Conservation (phyloP, 179 eudicot species). For the Vitellaria paradoxa region DNA sequence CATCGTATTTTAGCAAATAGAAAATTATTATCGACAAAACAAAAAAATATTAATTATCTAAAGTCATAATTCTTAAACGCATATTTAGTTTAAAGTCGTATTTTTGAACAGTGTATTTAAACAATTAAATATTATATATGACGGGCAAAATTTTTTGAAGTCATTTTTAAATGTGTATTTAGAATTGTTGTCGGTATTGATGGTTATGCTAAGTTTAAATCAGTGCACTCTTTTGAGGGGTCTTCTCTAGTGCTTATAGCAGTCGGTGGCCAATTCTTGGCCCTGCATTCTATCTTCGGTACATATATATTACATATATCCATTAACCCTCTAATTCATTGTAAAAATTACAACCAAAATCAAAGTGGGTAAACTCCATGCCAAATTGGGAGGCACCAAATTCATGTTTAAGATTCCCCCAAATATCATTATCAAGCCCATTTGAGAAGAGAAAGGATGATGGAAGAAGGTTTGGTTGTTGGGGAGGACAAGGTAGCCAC, state of each 20-base stretch:
- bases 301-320: conserved; percentile 46
- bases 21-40: too few species aligned
- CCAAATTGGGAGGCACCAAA: conserved; percentile 49
- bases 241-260: conserved; percentile 19
- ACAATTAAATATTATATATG: too few species aligned
- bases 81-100: too few species aligned
- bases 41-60: too few species aligned
- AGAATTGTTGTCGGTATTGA: too few species aligned
- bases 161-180: too few species aligned
- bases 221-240: conserved; percentile 14
- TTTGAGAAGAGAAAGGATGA: conserved; percentile 73
- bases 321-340: conserved; percentile 65
- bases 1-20: too few species aligned
- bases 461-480: conserved; percentile 50
- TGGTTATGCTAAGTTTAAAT: conserved; percentile 17
- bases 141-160: too few species aligned
- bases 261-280: conserved; percentile 9
- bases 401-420: conserved; percentile 36
- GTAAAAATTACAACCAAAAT: conserved; percentile 24
- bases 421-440: conserved; percentile 47
- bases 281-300: conserved; percentile 20
- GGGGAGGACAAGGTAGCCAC: conserved; percentile 49
- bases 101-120: too few species aligned
- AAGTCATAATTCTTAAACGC: too few species aligned
- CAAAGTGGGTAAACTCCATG: conserved; percentile 34